Evolutionary conservation across 257 asterid genomes (phyloP).

Genomic region (Mentha longifolia): DNA sequence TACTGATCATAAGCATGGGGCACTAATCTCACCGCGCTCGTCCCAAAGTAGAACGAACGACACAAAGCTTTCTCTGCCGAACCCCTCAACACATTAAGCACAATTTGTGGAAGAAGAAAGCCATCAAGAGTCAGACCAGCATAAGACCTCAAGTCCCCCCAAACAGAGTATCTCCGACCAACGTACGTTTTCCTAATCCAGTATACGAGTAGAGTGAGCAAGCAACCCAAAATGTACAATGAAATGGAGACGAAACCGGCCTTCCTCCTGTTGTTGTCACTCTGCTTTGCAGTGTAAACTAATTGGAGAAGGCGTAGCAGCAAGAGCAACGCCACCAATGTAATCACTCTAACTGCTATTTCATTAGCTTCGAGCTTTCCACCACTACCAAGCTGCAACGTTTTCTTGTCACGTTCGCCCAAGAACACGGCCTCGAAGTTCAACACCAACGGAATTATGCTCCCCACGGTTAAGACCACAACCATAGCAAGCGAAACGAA

Average conservation of each 20-base stretch:
- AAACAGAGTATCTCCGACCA: conserved; percentile 27
- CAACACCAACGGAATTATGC: conserved; percentile 64
- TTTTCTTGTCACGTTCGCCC: conserved; percentile 31
- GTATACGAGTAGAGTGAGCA: conserved; percentile 44
- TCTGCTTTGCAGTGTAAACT: conserved; percentile 52
- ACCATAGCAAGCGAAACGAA: conserved; percentile 59
- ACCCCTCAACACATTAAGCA: conserved; percentile 50
- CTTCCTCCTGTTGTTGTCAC: conserved; percentile 24
- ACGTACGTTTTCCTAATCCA: conserved; percentile 34
- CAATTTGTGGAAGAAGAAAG: conserved; percentile 71
- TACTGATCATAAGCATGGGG: conserved; percentile 81
- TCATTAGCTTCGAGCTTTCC: conserved; percentile 71
- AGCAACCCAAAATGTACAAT: conserved; percentile 49
- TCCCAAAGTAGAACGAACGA: conserved; percentile 58
- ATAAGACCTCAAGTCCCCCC: conserved; percentile 67
- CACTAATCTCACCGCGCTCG: conserved; percentile 52
- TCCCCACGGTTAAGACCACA: conserved; percentile 54
- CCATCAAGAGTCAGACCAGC: conserved; percentile 72
- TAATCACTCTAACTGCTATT: conserved; percentile 56
- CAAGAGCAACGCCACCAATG: conserved; percentile 61
- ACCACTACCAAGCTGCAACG: conserved; percentile 23
- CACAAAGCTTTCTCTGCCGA: conserved; percentile 54
- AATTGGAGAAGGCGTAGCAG: conserved; percentile 58
- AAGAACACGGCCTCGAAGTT: conserved; percentile 61
- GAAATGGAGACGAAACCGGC: conserved; percentile 32